phyloP scores from a whole-genome alignment of 306 rosid genomes.

The Begonia loranthoides region DNA sequence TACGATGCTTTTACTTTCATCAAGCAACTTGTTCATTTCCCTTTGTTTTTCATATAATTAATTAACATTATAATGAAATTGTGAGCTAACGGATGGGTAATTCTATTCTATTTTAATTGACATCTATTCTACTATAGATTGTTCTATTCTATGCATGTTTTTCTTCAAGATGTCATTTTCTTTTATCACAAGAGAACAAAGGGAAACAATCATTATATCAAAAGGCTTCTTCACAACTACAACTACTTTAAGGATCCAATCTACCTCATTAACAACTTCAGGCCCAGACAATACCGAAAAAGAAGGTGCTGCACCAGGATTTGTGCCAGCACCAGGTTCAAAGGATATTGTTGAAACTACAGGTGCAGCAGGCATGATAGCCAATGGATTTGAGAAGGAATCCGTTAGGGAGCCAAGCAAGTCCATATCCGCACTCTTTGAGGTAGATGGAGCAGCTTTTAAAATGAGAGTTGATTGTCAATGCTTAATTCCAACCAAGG shows the following conservation, averaged over 20 bases:
- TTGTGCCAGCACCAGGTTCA: slow-evolving; percentile 25
- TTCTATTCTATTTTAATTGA: no score
- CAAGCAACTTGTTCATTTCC: no score
- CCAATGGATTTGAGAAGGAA: slow-evolving; percentile 43
- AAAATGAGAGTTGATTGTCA: slow-evolving; percentile 11
- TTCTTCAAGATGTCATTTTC: no score
- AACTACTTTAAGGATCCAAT: not conserved
- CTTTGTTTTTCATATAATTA: no score
- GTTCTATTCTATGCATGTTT: no score
- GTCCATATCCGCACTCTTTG: slow-evolving; percentile 65
- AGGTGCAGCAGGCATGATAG: slow-evolving; percentile 49
- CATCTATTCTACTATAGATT: no score
- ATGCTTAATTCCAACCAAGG: slow-evolving; percentile 1
- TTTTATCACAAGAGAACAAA: no score
- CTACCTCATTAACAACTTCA: slow-evolving; percentile 48
- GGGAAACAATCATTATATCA: no score
- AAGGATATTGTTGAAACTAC: slow-evolving; percentile 16
- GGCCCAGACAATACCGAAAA: slow-evolving; percentile 23
- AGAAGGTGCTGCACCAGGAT: slow-evolving; percentile 31
- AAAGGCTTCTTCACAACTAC: no score
- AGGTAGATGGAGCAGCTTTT: slow-evolving; percentile 41
- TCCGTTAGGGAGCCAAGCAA: slow-evolving; percentile 83
- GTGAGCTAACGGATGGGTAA: no score
- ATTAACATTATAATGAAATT: no score
- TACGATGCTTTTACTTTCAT: no score